Evolutionary conservation across 2,329 filamentous ascomycete species (phyloP), one percentile per base, ranked within the genome.

Genomic region (Aaosphaeria pasadenensis): DNA sequence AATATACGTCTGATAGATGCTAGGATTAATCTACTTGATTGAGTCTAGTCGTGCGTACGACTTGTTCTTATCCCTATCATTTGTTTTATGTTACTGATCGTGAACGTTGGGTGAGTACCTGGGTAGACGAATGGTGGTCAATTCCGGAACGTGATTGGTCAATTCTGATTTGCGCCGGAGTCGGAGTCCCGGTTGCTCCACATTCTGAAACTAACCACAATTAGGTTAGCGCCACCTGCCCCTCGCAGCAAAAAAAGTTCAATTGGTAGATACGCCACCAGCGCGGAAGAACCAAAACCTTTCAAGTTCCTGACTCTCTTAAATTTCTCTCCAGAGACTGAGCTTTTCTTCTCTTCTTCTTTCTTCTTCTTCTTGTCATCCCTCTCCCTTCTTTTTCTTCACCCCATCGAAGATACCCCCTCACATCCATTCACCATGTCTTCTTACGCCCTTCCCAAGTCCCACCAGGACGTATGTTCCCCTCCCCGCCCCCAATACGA

Each of bases 371-470:
- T 32, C 41, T 30, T 41, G 44, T 13, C 42, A 43, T 40, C 39
- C 28, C 45, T 50, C n/a, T 5, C 40, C n/a, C 17, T 5, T 31
- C 43, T 38, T 9, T 46, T n/a, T 13, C 40, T 29, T 33, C 41
- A 40, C 31, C 28, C 39, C 4, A 45, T 7, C 6, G 13, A 6
- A 44, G 17, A 35, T 11, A 44, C 24, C 42, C 35, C 11, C 32
- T 30, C 24, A 9, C 50, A 55, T 58, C 55, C 54, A 41, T 30
- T 30, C 30, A 59, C 30, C 46, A 71, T 71, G 67, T 62, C 69
- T 52, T 73, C 72, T 65, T 87, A 87, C 76, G 84, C 84, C 62
- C 79, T 87, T 47, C 78, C 84, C 53, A 73, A 83, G 71, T 77
- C 81, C 69, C 84, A 87, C 76, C 76, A 82, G 74, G 83, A 85